phyloP scores from a whole-genome alignment of 2,329 filamentous ascomycete species.

The Diplocarpon mali region DNA sequence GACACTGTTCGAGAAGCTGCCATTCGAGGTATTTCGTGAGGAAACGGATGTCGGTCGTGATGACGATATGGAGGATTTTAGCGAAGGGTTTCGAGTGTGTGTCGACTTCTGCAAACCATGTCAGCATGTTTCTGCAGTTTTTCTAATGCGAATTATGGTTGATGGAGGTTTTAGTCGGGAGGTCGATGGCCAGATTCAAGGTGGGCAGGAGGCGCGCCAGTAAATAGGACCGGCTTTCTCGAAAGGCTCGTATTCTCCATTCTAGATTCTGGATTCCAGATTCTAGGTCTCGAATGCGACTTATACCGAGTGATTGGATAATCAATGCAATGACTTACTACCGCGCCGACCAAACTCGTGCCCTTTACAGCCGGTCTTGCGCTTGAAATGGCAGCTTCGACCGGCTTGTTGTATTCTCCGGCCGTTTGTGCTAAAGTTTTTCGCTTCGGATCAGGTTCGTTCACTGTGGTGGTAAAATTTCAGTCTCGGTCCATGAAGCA shows the following conservation, averaged over 20 bases:
- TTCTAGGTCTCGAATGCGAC: too few relatives aligned
- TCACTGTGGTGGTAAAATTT: slow-evolving; percentile 29
- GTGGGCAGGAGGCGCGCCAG: not conserved
- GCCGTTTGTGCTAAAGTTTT: slow-evolving; percentile 46
- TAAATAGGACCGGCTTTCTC: not conserved
- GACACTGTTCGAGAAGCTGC: slow-evolving; percentile 45
- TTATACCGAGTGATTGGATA: not conserved
- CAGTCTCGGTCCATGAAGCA: not conserved
- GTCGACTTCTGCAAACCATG: slow-evolving; percentile 4
- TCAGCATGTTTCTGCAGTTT: not conserved
- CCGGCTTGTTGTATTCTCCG: slow-evolving; percentile 35
- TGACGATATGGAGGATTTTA: slow-evolving; percentile 29
- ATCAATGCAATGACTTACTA: slow-evolving; percentile 11
- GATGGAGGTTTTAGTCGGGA: not conserved
- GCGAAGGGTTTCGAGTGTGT: slow-evolving; percentile 20
- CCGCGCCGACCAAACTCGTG: slow-evolving; percentile 19
- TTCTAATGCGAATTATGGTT: not conserved
- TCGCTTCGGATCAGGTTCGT: slow-evolving; percentile 47
- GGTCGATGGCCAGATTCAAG: not conserved
- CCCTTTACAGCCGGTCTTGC: slow-evolving; percentile 29
- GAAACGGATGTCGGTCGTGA: slow-evolving; percentile 32
- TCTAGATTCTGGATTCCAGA: too few relatives aligned
- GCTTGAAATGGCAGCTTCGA: slow-evolving; percentile 31
- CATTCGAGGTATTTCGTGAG: slow-evolving; percentile 34
- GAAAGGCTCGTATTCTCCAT: slow-evolving; percentile 1